These are phyloP conservation scores for Moesziomyces sp. DNA, from an alignment of 1,284 basidiomycete species.

Conservation along the genomic window DNA sequence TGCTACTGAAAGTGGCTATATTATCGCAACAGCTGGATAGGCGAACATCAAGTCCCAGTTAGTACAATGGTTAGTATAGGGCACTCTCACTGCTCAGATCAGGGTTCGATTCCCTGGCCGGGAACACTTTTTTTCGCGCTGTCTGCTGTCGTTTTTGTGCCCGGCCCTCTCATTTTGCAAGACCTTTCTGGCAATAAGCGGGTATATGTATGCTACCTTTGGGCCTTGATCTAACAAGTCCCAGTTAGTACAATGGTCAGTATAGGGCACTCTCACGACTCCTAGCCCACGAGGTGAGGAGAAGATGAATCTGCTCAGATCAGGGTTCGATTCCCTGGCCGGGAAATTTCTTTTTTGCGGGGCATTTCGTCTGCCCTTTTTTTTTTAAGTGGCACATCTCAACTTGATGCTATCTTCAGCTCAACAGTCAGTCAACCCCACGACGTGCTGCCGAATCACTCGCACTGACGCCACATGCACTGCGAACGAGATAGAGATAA, in stretches of 20 bases:
- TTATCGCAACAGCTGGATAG: fast-evolving
- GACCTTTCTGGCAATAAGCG: no score
- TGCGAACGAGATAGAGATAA: not conserved
- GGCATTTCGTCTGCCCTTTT: no score
- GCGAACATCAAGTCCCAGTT: slow-evolving; percentile 14
- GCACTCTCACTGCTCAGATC: slow-evolving; percentile 51
- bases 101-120: slow-evolving; percentile 56
- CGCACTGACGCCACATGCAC: no score
- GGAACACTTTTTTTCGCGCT: slow-evolving; percentile 21
- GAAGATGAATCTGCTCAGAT: slow-evolving; percentile 11
- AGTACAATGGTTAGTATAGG: slow-evolving; percentile 48
- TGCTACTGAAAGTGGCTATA: no score
- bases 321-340: slow-evolving; percentile 56
- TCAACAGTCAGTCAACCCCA: not conserved
- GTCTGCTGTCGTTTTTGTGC: no score
- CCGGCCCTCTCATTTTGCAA: no score
- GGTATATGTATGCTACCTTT: not conserved
- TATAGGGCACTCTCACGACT: slow-evolving; percentile 32
- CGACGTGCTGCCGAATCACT: no score
- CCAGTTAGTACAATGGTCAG: slow-evolving; percentile 46
- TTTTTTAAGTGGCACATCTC: not conserved
- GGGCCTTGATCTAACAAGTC: not conserved
- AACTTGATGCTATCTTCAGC: not conserved
- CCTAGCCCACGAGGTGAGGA: no score
- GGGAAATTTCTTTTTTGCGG: slow-evolving; percentile 25